Base-by-base conservation (phyloP, 441 rosid species). In the Pelargonium fulgidum region DNA sequence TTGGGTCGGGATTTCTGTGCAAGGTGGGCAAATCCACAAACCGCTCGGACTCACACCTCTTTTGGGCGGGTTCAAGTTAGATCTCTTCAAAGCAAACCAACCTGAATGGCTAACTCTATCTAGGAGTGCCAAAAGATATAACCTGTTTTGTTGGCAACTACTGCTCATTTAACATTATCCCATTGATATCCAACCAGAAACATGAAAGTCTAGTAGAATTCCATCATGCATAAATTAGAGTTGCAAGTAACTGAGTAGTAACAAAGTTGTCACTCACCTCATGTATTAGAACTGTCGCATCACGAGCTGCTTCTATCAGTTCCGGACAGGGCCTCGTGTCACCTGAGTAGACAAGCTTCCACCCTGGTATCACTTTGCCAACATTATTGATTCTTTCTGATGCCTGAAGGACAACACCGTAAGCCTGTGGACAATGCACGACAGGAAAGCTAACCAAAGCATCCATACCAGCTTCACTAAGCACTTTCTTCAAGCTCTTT, bases 271-370 rank as follows among this genome's bases (percentile, higher is more conserved):
- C 61, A 76, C 77, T 84, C 79, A 79, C 98, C 96, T 93, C 97
- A 8, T 93, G 95, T 83, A 93, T 86, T 42, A 93, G 98, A 74
- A 89, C 79, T 3, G 97, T 91, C 44, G 97, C 97, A 50, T 88
- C 93, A 47, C 74, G 79, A 69, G 93, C 83, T 16, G 95, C 97
- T 76, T 89, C 89, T 0, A 86, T 69, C 4, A 82, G 75, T 73
- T 87, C 89, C 0, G 88, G 88, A 75, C 97, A 89, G 52, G 98
- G 98, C 80, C 97, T 89, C 8, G 98, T 85, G 78, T 93, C 98
- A 26, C 98, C 98, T 0, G 98, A 93, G 72, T 93, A 91, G 70
- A 86, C 98, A 69, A 91, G 76, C 83, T 89, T 93, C 98, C 98
- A 93, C 45, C 98, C 98, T 0, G 89, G 97, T 68, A 89, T 91